phyloP scores from a whole-genome alignment of 345 rosid species.

The Eucalyptus sp. region DNA sequence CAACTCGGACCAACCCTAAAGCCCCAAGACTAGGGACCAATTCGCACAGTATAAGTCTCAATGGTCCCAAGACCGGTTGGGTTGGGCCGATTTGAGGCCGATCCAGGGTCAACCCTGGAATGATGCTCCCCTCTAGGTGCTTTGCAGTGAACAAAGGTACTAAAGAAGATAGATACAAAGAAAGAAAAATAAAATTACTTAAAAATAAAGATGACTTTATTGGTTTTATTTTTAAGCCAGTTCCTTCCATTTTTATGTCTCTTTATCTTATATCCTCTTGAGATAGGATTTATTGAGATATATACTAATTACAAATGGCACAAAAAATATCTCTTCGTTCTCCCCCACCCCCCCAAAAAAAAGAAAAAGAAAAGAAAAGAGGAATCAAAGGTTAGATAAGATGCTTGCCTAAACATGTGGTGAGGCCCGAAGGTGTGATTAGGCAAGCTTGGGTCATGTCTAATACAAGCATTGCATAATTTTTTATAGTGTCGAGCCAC shows the following conservation, averaged over 20 bases:
- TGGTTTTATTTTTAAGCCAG: background rate
- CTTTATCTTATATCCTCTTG: background rate
- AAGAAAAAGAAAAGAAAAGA: background rate
- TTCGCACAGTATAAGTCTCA: background rate
- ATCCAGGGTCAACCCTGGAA: too few relatives aligned
- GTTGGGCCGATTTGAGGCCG: background rate
- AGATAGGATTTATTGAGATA: too few relatives aligned
- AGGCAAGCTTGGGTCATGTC: background rate
- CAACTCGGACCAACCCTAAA: too few relatives aligned
- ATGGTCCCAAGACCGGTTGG: fast-evolving
- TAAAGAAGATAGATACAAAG: background rate
- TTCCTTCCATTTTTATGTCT: too few relatives aligned
- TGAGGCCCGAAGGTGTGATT: background rate
- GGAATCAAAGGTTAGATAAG: background rate
- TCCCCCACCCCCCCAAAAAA: fast-evolving
- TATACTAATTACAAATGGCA: background rate
- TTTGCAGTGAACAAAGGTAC: background rate
- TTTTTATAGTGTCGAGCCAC: fast-evolving
- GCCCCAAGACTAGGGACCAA: too few relatives aligned
- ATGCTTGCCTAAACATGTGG: background rate
- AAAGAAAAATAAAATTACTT: too few relatives aligned
- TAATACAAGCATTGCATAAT: background rate
- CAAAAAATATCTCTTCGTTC: background rate
- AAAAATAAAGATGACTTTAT: background rate
- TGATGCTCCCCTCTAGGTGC: background rate